Percentiles rank a stretch among this genome's conserved stretches.
Evolutionary conservation across 768 basidiomycete species (phyloP).

Genomic region (Hysterangium stoloniferum): DNA sequence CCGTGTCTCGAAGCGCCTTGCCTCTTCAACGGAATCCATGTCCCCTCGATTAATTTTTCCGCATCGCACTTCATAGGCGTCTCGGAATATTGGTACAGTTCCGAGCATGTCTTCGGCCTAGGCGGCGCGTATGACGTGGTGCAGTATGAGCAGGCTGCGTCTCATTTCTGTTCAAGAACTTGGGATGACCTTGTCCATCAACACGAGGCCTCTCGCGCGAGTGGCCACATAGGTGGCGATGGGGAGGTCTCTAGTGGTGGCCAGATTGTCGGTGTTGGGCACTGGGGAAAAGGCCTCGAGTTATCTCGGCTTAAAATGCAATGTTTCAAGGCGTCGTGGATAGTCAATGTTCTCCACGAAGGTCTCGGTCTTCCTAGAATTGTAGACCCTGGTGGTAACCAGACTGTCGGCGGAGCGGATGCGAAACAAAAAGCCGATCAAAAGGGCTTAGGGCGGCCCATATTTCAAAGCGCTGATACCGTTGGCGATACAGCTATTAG

Average conservation of each 20-base stretch:
- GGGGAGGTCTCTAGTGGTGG: constrained; percentile 58
- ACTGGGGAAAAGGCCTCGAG: constrained; percentile 72
- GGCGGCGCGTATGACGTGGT: constrained; percentile 95
- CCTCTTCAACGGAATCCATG: constrained; percentile 90
- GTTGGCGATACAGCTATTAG: constrained; percentile 90
- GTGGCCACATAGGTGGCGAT: constrained; percentile 49
- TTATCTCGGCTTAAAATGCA: constrained; percentile 88
- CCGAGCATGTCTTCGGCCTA: constrained; percentile 91
- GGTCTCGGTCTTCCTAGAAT: constrained; percentile 93
- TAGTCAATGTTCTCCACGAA: constrained; percentile 91
- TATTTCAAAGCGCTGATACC: constrained; percentile 92
- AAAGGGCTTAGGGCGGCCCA: constrained; percentile 75
- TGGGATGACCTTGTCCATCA: constrained; percentile 72
- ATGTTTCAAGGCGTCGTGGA: constrained; percentile 99
- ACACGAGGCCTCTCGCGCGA: constrained; percentile 44
- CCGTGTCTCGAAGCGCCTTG: constrained; percentile 83
- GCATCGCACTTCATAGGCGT: constrained; percentile 94
- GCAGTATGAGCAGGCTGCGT: constrained; percentile 90
- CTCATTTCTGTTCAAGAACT: constrained; percentile 69
- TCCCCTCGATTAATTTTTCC: constrained; percentile 89
- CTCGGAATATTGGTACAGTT: constrained; percentile 99
- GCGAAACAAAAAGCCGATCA: constrained; percentile 68
- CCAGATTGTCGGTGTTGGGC: constrained; percentile 51
- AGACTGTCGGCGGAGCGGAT: constrained; percentile 48
- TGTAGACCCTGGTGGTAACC: constrained; percentile 77